Evolutionary conservation across 352 stramenopile species (phyloP).

Genomic region (Pythium aristosporum): DNA sequence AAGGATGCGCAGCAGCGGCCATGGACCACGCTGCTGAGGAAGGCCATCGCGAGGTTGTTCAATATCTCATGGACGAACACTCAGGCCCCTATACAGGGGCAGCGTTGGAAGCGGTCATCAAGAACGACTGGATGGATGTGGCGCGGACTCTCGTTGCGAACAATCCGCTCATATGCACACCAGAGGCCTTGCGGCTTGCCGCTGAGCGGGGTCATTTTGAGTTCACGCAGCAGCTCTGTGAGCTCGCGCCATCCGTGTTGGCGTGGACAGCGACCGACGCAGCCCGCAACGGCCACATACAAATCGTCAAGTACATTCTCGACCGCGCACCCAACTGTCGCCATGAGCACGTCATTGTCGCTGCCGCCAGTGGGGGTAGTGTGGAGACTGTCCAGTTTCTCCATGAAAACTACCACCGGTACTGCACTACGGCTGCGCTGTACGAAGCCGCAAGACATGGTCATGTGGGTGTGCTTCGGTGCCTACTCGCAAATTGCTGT

Average conservation of each 20-base stretch:
- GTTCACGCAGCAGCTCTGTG: background rate
- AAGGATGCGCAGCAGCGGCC: background rate
- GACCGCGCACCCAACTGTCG: background rate
- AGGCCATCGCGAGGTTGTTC: background rate
- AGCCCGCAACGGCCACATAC: background rate
- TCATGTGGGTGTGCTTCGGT: background rate
- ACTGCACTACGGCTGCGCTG: background rate
- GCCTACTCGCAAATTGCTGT: background rate
- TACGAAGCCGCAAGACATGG: background rate
- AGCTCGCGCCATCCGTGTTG: background rate
- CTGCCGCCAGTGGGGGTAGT: background rate
- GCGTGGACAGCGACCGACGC: background rate
- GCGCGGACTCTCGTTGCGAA: background rate
- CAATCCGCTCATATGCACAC: background rate
- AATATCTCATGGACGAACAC: background rate
- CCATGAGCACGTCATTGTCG: slow-evolving; percentile 6
- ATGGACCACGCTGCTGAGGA: background rate
- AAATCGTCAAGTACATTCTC: slow-evolving; percentile 2
- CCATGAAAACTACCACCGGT: slow-evolving; percentile 7
- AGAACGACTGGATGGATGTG: slow-evolving; percentile 1
- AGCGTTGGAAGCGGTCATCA: background rate
- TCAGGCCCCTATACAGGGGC: background rate
- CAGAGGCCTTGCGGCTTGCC: background rate
- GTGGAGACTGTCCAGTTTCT: slow-evolving; percentile 6
- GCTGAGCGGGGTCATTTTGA: background rate